These are phyloP conservation scores for Acacia concinna DNA, from an alignment of 331 rosid genomes.

Conservation along the genomic window DNA sequence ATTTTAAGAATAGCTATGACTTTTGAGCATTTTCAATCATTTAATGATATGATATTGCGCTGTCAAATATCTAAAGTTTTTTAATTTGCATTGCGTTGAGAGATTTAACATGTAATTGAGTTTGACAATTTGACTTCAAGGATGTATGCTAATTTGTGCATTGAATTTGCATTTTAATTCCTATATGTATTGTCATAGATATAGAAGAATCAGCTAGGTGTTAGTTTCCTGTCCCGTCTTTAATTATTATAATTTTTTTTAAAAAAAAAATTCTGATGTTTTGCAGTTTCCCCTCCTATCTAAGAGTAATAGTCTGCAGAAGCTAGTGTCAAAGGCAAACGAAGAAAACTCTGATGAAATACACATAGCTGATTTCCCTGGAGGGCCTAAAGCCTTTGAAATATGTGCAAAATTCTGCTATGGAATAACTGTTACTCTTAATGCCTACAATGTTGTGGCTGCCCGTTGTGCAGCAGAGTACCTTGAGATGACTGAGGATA, in stretches of 20 bases:
- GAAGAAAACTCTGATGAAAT: constrained; percentile 79
- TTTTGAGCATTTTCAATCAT: not conserved
- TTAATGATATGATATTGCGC: not conserved
- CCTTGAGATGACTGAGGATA: constrained; percentile 88
- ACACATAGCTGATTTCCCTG: constrained; percentile 73
- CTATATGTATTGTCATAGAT: not conserved
- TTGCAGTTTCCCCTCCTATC: constrained; percentile 86
- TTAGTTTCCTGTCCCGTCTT: not conserved
- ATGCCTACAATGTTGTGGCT: constrained; percentile 96
- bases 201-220: not conserved
- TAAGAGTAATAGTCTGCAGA: constrained; percentile 77
- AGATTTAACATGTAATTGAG: not conserved
- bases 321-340: constrained; percentile 54
- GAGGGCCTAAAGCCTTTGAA: constrained; percentile 92
- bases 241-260: not conserved
- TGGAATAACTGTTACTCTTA: constrained; percentile 94
- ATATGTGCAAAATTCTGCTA: constrained; percentile 94
- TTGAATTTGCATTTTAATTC: not conserved
- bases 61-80: not conserved
- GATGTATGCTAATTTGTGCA: not conserved
- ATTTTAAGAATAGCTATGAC: not conserved
- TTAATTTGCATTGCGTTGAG: not conserved
- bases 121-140: not conserved
- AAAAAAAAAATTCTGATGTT: too few relatives aligned
- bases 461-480: constrained; percentile 96